Conservation (phyloP, 441 rosid species). For the Syzygium malaccense region DNA sequence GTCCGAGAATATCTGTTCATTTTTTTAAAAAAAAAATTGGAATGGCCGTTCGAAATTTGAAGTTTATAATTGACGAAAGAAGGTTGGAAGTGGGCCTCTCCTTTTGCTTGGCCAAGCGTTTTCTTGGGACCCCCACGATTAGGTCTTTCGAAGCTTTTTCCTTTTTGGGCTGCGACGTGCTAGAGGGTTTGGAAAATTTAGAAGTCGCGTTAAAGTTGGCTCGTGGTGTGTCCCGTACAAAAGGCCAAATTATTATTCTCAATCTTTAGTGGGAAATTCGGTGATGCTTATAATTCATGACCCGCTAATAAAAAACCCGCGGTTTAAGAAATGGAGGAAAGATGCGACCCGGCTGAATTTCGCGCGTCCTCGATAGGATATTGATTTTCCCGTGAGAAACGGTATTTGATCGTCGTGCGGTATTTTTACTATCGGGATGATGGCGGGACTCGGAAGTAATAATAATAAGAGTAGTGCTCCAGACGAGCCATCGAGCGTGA, state of each 20-base stretch:
- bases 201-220: not conserved
- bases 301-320: not conserved
- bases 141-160: not conserved
- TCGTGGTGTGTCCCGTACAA: not conserved
- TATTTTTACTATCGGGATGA: not conserved
- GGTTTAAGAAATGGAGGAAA: not conserved
- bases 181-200: not conserved
- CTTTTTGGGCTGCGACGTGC: not conserved
- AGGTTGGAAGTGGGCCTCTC: not conserved
- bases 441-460: not conserved
- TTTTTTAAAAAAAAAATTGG: not conserved
- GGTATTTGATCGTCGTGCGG: not conserved
- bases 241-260: not conserved
- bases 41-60: not conserved
- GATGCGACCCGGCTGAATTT: not conserved
- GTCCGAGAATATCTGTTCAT: not conserved
- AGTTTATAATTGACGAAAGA: not conserved
- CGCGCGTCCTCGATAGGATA: accelerated
- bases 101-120: not conserved
- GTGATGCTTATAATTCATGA: not conserved
- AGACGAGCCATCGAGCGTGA: accelerated
- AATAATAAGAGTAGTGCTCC: not conserved
- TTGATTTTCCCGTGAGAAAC: not conserved
- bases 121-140: not conserved
- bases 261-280: not conserved